Evolutionary conservation across 345 rosid genomes (phyloP).

Genomic region (Laguncularia racemosa): DNA sequence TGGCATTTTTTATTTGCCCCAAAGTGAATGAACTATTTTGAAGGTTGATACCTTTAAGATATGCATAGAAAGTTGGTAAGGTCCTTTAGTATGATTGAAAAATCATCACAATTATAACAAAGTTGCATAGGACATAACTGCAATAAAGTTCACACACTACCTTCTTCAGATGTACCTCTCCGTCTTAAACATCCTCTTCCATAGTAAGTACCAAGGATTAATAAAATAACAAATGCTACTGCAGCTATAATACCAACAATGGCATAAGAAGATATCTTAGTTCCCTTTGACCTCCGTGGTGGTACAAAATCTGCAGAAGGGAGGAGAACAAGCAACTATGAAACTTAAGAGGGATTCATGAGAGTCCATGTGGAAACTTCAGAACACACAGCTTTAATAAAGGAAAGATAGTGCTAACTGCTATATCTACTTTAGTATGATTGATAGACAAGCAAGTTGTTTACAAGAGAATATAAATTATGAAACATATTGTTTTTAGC

Average conservation of each 20-base stretch:
- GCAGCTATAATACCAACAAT: not conserved
- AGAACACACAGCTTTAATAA: too few relatives aligned
- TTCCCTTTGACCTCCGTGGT: not conserved
- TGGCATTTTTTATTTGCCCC: conserved; percentile 18
- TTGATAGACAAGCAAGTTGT: too few relatives aligned
- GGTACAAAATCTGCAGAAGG: conserved; percentile 2
- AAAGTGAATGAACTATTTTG: conserved; percentile 15
- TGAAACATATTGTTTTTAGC: too few relatives aligned
- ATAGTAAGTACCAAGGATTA: not conserved
- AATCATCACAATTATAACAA: not conserved
- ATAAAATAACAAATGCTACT: not conserved
- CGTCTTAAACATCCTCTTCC: not conserved
- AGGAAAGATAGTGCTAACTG: too few relatives aligned
- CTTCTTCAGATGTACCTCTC: not conserved
- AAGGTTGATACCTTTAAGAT: conserved; percentile 8
- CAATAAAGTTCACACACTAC: not conserved
- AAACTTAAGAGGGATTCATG: not conserved
- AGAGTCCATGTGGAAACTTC: too few relatives aligned
- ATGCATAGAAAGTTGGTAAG: not conserved
- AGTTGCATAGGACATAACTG: too few relatives aligned
- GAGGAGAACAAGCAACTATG: not conserved
- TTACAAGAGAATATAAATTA: too few relatives aligned
- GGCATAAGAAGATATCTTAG: not conserved
- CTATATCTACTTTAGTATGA: too few relatives aligned
- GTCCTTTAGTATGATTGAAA: not conserved